Percentiles rank a stretch among this genome's conserved stretches.
These are phyloP conservation scores for Catenaria anguillulae DNA, from an alignment of 371 early-diverging fungal genomes.

Conservation along the genomic window DNA sequence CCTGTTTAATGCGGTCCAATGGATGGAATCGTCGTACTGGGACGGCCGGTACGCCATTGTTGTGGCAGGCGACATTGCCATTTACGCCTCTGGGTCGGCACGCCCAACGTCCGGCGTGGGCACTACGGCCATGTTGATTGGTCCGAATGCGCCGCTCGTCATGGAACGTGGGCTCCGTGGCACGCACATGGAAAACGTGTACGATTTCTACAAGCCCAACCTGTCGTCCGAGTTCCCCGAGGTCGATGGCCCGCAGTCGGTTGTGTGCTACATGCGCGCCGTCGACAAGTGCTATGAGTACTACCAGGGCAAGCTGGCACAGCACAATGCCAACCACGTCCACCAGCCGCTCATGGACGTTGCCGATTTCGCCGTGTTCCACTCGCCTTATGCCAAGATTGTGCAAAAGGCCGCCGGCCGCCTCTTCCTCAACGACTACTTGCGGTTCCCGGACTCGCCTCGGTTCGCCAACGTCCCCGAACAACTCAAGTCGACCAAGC, in stretches of 20 bases:
- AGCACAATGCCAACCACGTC: conserved; percentile 1
- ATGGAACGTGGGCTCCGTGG: conserved; percentile 77
- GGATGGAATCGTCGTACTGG: conserved; percentile 86
- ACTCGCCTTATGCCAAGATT: conserved; percentile 92
- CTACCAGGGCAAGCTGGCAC: conserved; percentile 54
- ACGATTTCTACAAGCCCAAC: conserved; percentile 97
- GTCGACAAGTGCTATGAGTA: conserved; percentile 73
- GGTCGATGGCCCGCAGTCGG: conserved; percentile 87
- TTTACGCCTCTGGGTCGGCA: conserved; percentile 81
- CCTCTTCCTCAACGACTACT: conserved; percentile 61
- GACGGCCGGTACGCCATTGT: conserved; percentile 85
- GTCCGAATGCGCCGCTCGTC: conserved; percentile 85
- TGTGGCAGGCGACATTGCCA: conserved; percentile 92
- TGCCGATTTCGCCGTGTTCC: conserved; percentile 77
- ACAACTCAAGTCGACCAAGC: conserved; percentile 22
- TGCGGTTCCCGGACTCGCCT: conserved; percentile 52
- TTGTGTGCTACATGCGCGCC: conserved; percentile 81
- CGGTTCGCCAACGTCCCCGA: conserved; percentile 30
- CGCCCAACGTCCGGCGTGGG: conserved; percentile 95
- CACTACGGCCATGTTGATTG: conserved; percentile 84
- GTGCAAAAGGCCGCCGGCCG: conserved; percentile 89
- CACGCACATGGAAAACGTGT: conserved; percentile 90
- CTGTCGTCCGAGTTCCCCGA: conserved; percentile 88
- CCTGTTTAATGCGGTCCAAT: conserved; percentile 89
- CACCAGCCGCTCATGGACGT: conserved; percentile 37